Evolutionary conservation across 2,329 filamentous ascomycete genomes (phyloP), one percentile per base, ranked within the genome.

Genomic region (Colletotrichum eremochloae): DNA sequence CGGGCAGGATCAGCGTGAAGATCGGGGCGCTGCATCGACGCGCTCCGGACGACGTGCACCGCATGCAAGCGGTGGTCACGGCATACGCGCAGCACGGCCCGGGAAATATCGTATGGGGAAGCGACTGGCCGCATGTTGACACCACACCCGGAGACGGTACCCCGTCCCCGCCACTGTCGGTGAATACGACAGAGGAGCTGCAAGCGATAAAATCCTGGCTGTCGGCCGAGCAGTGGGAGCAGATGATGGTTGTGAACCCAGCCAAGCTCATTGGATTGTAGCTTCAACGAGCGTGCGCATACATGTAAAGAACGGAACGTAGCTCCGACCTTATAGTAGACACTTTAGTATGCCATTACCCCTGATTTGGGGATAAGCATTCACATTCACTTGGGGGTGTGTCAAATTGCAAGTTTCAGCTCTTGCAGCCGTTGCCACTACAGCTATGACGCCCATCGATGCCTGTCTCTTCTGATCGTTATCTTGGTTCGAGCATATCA

Each of bases 21-120:
- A 20, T 67, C 24, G 64, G 64, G 5, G 64, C 64, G 18, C 56
- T 67, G 20, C 64, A 67, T 29, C 40, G 64, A 18, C 31, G 64
- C 24, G 58, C 64, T 1, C 64, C 64, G 12, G 42, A 60, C 2
- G 42, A 18, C 1, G 52, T 60, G 55, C n/a, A 36, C 31, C 64
- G 58, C 3, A 42, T 67, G 9, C 31, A 60, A 15, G 29, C 7
- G 0, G 58, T 67, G 7, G 64, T 6, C 40, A 12, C 15, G 44
- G 44, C 44, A 8, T 46, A 46, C 20, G 44, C 44, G 18, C 44
- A 5, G 12, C 15, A 9, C 42, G 44, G 44, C 44, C 44, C 18
- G 44, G 44, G 44, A 20, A 9, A 9, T 3, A n/a, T 46, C 20
- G 44, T 46, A 18, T 46, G 44, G 44, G 44, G 44, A 18, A 46